Conservation (phyloP, 129 eudicot genomes). For the Centrapalus pauciflorus region DNA sequence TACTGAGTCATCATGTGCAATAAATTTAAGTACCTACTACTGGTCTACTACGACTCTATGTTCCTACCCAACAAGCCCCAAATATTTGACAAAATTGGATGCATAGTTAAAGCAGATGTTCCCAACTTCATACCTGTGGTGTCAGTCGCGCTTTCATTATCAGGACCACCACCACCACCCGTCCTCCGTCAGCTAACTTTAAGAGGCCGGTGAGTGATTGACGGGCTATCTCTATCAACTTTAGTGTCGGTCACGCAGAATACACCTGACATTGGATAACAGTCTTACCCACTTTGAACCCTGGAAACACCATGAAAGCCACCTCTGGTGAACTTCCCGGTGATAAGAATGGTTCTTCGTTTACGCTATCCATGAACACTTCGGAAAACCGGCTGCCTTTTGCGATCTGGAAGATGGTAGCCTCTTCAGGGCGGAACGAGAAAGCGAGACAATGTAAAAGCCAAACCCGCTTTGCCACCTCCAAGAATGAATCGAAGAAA, state of each 20-base stretch:
- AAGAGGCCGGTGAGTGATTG: no score
- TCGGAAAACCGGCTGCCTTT: conserved; percentile 71
- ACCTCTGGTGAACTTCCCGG: conserved; percentile 46
- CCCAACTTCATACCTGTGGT: conserved; percentile 1
- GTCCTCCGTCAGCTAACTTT: conserved; percentile 6
- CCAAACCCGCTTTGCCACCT: conserved; percentile 87
- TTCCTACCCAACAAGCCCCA: neutral
- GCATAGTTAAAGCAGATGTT: conserved; percentile 5
- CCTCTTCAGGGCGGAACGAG: conserved; percentile 47
- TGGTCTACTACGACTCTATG: neutral
- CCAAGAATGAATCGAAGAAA: conserved; percentile 49
- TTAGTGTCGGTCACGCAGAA: conserved; percentile 10
- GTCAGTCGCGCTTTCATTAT: conserved; percentile 1
- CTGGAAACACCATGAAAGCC: conserved; percentile 84
- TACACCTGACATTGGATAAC: conserved; percentile 77
- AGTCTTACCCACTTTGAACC: conserved; percentile 73
- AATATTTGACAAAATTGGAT: conserved; percentile 10
- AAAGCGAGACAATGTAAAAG: conserved; percentile 73
- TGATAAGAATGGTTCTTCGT: conserved; percentile 55
- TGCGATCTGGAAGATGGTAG: conserved; percentile 56
- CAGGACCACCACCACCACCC: conserved; percentile 12
- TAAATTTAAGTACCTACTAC: neutral
- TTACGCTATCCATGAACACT: conserved; percentile 77
- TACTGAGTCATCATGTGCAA: neutral
- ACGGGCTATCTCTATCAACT: neutral